phyloP scores from a whole-genome alignment of 768 basidiomycete species.

The Trametes meyenii region DNA sequence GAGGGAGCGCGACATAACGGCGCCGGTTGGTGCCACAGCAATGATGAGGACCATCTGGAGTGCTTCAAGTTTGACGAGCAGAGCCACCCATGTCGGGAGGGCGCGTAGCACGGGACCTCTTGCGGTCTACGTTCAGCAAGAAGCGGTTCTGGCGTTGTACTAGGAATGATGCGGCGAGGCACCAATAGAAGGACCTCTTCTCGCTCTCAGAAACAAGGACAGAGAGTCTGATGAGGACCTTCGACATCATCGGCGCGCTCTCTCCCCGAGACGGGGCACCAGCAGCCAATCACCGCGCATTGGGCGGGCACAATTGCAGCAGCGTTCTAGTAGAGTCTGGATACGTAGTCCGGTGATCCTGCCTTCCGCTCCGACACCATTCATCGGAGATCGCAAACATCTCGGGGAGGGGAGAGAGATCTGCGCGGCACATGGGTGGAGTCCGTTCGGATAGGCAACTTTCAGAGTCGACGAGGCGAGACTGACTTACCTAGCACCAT shows the following conservation, averaged over 20 bases:
- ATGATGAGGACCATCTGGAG: too few relatives aligned
- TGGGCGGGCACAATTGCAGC: neutral
- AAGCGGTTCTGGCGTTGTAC: neutral
- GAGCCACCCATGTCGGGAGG: neutral
- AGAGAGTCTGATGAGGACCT: neutral
- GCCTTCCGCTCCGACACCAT: neutral
- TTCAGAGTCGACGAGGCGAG: neutral
- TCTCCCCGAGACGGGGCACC: neutral
- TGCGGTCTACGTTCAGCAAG: neutral
- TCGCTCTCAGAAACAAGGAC: neutral
- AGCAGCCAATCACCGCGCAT: neutral
- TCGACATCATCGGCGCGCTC: slow-evolving; percentile 6
- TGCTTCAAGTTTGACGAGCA: neutral
- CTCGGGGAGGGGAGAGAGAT: slow-evolving; percentile 1
- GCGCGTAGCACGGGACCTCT: neutral
- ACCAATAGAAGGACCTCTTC: neutral
- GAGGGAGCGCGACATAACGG: too few relatives aligned
- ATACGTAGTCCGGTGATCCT: slow-evolving; percentile 4
- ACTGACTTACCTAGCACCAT: neutral
- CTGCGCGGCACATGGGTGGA: slow-evolving; percentile 7
- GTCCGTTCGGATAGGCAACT: neutral
- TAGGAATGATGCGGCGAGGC: slow-evolving; percentile 4
- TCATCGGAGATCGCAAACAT: slow-evolving; percentile 10
- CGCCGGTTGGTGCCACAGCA: too few relatives aligned
- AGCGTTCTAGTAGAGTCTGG: neutral